Base-by-base conservation (phyloP, 768 basidiomycete genomes). In the Collybia sp. region DNA sequence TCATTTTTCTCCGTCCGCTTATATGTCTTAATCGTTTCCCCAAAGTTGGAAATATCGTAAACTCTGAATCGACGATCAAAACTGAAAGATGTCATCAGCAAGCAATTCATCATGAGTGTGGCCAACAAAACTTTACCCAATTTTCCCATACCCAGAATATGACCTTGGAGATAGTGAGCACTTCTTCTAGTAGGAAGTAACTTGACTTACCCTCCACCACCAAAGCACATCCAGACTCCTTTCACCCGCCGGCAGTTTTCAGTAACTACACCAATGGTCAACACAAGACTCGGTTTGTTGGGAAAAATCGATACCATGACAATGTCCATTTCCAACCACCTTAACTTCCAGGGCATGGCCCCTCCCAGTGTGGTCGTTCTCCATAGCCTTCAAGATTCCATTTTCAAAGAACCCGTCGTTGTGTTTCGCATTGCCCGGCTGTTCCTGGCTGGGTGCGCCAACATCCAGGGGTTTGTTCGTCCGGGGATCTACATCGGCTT, bases 61-160 rank as follows among this genome's bases (percentile, higher is more conserved):
- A 97, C 70, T 6, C 95, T 75, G 75, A 95, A 93, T 35, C 95
- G 78, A 13, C 94, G 81, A 63, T 96, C 90, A 60, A 97, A 96
- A 12, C 86, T 87, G 42, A 36, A 25, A 25, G 25, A 25, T 25
- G 51, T 42, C 36, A 32, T 31, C 42, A 42, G 31, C 59, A 16
- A 56, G 44, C 45, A 11, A 34, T 18, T n/a, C 25, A 40, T n/a
- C 15, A 33, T 32, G n/a, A 18, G 35, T 30, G n/a, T n/a, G 25
- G 25, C 15, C 31, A n/a, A 32, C 10, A 37, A n/a, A 18, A 45
- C 63, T 76, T 49, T 47, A 84, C 83, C 88, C 91, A 44, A 86
- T 57, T 60, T 77, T 85, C 13, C 89, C 78, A 52, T 92, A 93
- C 31, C 83, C 90, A 30, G 86, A 85, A 60, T 88, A 93, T 5